These are phyloP conservation scores for Monilinia fructigena DNA, from an alignment of 2,329 filamentous ascomycete species.

Conservation along the genomic window DNA sequence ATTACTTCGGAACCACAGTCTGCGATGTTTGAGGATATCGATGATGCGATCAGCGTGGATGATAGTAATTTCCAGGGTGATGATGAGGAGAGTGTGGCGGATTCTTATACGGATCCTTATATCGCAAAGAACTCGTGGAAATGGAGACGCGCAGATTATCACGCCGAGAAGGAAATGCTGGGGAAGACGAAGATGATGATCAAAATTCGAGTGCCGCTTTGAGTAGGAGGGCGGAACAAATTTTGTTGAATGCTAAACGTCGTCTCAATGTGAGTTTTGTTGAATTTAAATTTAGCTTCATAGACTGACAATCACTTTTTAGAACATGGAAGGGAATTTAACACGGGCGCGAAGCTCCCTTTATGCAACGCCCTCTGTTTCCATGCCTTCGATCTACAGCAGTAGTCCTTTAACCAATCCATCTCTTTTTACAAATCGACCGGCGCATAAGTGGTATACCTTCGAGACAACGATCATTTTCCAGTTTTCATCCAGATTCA, in stretches of 20 bases:
- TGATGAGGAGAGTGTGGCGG: slow-evolving; percentile 62
- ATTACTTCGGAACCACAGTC: slow-evolving; percentile 52
- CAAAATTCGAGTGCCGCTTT: slow-evolving; percentile 71
- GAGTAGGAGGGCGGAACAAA: slow-evolving; percentile 82
- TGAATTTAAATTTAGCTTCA: background rate
- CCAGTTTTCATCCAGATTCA: slow-evolving; percentile 29
- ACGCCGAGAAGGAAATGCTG: slow-evolving; percentile 34
- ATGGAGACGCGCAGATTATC: slow-evolving; percentile 35
- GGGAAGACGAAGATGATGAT: slow-evolving; percentile 53
- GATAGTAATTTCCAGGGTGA: slow-evolving; percentile 67
- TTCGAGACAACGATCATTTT: slow-evolving; percentile 32
- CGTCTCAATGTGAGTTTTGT: slow-evolving; percentile 69
- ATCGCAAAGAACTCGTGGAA: slow-evolving; percentile 38
- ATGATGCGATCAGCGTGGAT: slow-evolving; percentile 60
- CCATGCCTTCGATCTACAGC: slow-evolving; percentile 47
- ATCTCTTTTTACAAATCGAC: slow-evolving; percentile 35
- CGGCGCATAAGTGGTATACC: slow-evolving; percentile 25
- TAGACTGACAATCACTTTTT: slow-evolving; percentile 28
- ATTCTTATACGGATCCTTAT: slow-evolving; percentile 39
- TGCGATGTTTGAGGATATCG: slow-evolving; percentile 57
- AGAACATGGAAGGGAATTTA: slow-evolving; percentile 94
- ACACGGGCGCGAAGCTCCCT: slow-evolving; percentile 72
- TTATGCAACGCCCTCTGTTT: slow-evolving; percentile 50
- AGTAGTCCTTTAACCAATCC: slow-evolving; percentile 42
- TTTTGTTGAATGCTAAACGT: slow-evolving; percentile 88